These are phyloP conservation scores for Cercis canadensis DNA, from an alignment of 306 rosid species.

Conservation along the genomic window DNA sequence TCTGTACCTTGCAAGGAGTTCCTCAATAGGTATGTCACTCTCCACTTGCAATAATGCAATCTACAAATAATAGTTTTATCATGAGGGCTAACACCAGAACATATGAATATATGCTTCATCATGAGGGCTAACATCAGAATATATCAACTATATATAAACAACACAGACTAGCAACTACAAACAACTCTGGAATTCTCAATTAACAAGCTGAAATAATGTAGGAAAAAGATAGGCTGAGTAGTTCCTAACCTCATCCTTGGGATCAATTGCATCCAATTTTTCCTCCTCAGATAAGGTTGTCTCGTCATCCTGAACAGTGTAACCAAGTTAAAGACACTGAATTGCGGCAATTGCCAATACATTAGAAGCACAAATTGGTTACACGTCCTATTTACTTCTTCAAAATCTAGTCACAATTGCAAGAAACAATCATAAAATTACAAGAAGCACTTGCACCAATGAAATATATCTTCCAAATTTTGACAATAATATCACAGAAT, in stretches of 20 bases:
- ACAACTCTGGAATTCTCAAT: slow-evolving; percentile 18
- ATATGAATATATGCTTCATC: slow-evolving; percentile 15
- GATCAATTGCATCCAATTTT: slow-evolving; percentile 71
- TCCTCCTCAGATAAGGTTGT: slow-evolving; percentile 95
- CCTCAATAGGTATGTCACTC: slow-evolving; percentile 88
- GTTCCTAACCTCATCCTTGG: slow-evolving; percentile 78
- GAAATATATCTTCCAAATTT: too few relatives aligned
- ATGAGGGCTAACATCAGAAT: slow-evolving; percentile 25
- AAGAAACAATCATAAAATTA: too few relatives aligned
- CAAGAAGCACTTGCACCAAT: too few relatives aligned
- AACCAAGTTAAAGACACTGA: slow-evolving; percentile 31
- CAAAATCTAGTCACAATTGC: too few relatives aligned
- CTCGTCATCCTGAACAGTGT: slow-evolving; percentile 85
- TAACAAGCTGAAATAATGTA: slow-evolving; percentile 16
- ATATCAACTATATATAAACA: slow-evolving; percentile 3
- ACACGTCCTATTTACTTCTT: background rate
- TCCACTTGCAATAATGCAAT: slow-evolving; percentile 88
- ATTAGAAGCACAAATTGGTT: background rate
- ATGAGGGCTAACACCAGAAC: slow-evolving; percentile 25
- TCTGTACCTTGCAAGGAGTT: slow-evolving; percentile 92
- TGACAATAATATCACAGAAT: too few relatives aligned
- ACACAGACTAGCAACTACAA: slow-evolving; percentile 22
- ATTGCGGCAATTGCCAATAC: background rate
- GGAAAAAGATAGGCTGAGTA: slow-evolving; percentile 25
- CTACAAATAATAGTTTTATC: slow-evolving; percentile 51